These are phyloP conservation scores for Bryoglossum gracile DNA, from an alignment of 495 filamentous ascomycete species.

Conservation along the genomic window DNA sequence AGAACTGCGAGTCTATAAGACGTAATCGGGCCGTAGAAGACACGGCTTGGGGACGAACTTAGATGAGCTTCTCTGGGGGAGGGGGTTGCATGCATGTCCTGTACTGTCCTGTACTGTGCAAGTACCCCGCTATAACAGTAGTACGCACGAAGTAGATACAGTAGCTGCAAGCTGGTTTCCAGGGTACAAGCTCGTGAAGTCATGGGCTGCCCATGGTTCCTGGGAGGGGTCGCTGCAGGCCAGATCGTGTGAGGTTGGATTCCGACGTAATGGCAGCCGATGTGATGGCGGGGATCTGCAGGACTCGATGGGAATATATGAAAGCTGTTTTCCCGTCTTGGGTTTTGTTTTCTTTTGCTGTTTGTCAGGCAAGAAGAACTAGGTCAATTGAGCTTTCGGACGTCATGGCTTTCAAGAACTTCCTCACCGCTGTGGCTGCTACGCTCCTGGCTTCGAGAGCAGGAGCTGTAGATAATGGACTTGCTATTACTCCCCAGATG, in stretches of 20 bases:
- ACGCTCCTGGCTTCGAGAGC: slow-evolving; percentile 5
- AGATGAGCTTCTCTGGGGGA: background rate
- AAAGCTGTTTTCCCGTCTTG: background rate
- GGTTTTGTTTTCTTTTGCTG: background rate
- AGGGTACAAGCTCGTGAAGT: background rate
- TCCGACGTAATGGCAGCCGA: no score
- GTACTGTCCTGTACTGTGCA: background rate
- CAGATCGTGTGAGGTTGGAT: no score
- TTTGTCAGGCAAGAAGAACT: background rate
- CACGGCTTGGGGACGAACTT: background rate
- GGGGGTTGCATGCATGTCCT: background rate
- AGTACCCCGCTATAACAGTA: background rate
- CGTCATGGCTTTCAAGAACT: slow-evolving; percentile 10
- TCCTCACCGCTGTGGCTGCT: slow-evolving; percentile 3
- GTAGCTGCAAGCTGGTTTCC: background rate
- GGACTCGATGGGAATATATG: background rate
- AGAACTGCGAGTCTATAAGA: no score
- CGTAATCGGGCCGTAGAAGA: background rate
- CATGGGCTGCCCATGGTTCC: background rate
- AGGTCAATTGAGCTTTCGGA: no score
- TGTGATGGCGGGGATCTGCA: slow-evolving; percentile 5
- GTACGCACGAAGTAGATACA: no score
- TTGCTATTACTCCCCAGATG: slow-evolving; percentile 26
- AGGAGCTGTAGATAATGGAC: slow-evolving; percentile 23
- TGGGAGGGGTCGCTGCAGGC: background rate